These are phyloP conservation scores for Aspergillus hiratsukae DNA, from an alignment of 2,329 filamentous ascomycete genomes.

Conservation along the genomic window DNA sequence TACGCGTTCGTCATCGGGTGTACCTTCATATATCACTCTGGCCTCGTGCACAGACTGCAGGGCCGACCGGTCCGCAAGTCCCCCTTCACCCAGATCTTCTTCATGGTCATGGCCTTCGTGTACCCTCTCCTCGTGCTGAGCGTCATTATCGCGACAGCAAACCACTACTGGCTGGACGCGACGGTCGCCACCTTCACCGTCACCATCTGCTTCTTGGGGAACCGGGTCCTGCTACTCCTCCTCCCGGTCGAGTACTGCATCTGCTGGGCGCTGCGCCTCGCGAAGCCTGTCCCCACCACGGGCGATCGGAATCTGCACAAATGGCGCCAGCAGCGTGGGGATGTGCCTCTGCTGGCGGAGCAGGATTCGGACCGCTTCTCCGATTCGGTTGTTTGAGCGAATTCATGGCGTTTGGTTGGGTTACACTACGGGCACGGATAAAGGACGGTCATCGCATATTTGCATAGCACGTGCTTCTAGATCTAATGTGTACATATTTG, in stretches of 20 bases:
- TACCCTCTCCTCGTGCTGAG: constrained; percentile 49
- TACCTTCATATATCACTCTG: constrained; percentile 51
- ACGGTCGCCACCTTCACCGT: constrained; percentile 48
- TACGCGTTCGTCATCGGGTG: constrained; percentile 54
- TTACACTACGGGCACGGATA: neutral
- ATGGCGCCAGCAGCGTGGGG: neutral
- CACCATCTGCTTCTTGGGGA: constrained; percentile 44
- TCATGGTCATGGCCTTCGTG: constrained; percentile 42
- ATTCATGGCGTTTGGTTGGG: neutral
- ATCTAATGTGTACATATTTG: neutral
- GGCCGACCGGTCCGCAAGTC: constrained; percentile 40
- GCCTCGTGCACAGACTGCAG: constrained; percentile 44
- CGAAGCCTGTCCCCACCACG: constrained; percentile 52
- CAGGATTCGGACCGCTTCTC: neutral
- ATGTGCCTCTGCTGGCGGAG: neutral
- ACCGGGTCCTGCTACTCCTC: constrained; percentile 48
- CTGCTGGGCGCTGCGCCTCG: constrained; percentile 45
- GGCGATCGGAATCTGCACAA: constrained; percentile 30
- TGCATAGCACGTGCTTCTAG: neutral
- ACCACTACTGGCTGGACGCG: constrained; percentile 56
- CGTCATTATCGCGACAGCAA: constrained; percentile 55
- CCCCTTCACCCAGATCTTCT: constrained; percentile 40
- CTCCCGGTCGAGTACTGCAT: constrained; percentile 50
- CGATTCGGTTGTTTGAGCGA: neutral
- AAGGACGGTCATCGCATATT: neutral